Conservation (phyloP, 2,329 filamentous ascomycete genomes). For the Cercospora nicotianae region DNA sequence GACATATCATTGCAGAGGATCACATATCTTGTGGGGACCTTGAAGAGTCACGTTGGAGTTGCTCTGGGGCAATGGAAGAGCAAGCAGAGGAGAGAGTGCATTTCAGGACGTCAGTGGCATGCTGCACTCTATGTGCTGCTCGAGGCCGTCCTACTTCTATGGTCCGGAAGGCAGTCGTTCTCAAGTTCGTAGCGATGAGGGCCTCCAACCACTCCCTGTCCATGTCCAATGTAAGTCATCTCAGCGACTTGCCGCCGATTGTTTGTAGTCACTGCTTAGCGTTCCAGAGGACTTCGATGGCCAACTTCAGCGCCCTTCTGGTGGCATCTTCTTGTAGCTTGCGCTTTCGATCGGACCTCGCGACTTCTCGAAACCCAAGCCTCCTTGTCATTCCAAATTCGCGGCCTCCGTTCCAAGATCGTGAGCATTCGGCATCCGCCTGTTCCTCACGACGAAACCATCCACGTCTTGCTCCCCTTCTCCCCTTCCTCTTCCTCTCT, state of each 20-base stretch:
- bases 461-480: neutral
- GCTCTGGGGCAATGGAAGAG: neutral
- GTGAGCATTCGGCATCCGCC: neutral
- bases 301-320: neutral
- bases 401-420: neutral
- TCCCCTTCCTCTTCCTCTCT: conserved; percentile 14
- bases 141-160: neutral
- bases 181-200: neutral
- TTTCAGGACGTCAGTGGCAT: neutral
- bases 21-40: neutral
- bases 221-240: neutral
- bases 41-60: neutral
- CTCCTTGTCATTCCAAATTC: neutral
- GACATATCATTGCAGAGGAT: conserved; percentile 20
- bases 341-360: neutral
- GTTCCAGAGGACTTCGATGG: neutral
- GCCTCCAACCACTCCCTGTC: neutral
- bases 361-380: neutral
- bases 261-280: neutral
- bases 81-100: neutral
- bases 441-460: neutral
- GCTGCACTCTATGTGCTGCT: neutral
- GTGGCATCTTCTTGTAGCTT: neutral
- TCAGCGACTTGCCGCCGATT: neutral
- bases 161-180: neutral